Percentiles rank a stretch among this genome's conserved stretches.
Evolutionary conservation across 306 rosid species (phyloP).

Genomic region (Cicer yamashitae): DNA sequence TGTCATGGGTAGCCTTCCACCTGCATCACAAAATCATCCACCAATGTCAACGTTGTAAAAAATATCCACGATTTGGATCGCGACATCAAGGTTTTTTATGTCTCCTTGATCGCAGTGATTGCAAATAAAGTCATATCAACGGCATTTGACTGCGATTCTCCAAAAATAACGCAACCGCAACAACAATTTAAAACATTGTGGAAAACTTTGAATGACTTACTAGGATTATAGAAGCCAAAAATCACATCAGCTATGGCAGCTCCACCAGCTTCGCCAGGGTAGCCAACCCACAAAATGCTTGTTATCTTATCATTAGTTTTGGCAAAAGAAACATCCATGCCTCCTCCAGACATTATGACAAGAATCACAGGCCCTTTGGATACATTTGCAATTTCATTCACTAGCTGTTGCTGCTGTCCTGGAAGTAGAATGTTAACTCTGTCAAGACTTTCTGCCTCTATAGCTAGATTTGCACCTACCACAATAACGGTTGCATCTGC

Average conservation of each 20-base stretch:
- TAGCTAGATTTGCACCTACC: slow-evolving; percentile 79
- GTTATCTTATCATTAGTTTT: slow-evolving; percentile 68
- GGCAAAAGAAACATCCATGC: slow-evolving; percentile 88
- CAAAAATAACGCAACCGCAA: not conserved
- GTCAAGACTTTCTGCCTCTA: slow-evolving; percentile 89
- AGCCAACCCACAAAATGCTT: slow-evolving; percentile 98
- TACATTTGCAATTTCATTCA: slow-evolving; percentile 78
- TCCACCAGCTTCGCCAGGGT: slow-evolving; percentile 99
- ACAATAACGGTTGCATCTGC: slow-evolving; percentile 89
- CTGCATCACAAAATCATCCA: slow-evolving; percentile 50
- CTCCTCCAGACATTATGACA: slow-evolving; percentile 96
- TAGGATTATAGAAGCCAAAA: slow-evolving; percentile 82
- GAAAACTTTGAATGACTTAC: slow-evolving; percentile 54
- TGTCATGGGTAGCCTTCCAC: slow-evolving; percentile 97
- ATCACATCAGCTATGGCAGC: slow-evolving; percentile 94
- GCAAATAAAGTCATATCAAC: not conserved
- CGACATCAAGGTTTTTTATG: not conserved
- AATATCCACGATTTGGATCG: not conserved
- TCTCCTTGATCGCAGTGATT: not conserved
- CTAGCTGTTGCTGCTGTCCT: slow-evolving; percentile 76
- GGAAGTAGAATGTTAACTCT: slow-evolving; percentile 79
- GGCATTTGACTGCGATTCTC: not conserved
- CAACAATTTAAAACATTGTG: not conserved
- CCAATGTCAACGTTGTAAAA: slow-evolving; percentile 22
- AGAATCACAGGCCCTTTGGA: slow-evolving; percentile 93